phyloP scores from a whole-genome alignment of 2,329 filamentous ascomycete genomes.

The Scytalidium sp. region DNA sequence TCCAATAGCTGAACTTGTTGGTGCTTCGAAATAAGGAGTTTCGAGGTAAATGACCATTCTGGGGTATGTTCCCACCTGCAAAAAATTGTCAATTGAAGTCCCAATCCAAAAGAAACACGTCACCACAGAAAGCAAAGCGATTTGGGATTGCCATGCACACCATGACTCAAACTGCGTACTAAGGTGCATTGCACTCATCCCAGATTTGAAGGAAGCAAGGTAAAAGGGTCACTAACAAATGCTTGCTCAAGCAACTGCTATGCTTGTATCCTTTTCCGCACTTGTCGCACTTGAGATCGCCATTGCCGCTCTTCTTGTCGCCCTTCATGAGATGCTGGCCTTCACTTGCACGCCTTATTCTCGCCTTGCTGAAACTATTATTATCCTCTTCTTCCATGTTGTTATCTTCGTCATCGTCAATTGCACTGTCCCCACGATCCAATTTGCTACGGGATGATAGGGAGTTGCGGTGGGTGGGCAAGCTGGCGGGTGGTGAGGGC shows the following conservation, averaged over 20 bases:
- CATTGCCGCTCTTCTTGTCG: conserved; percentile 71
- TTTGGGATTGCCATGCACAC: no score
- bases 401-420: conserved; percentile 65
- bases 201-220: conserved; percentile 24
- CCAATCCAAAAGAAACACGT: conserved; percentile 7
- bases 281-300: conserved; percentile 92
- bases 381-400: conserved; percentile 54
- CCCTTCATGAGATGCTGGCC: conserved; percentile 81
- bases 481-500: conserved; percentile 64
- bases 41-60: conserved; percentile 95
- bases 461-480: conserved; percentile 53
- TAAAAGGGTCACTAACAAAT: conserved; percentile 87
- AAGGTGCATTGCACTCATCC: not conserved
- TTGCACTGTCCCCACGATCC: conserved; percentile 56
- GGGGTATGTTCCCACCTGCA: conserved; percentile 98
- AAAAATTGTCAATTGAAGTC: conserved; percentile 30
- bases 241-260: conserved; percentile 99
- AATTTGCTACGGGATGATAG: conserved; percentile 46
- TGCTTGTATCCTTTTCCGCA: conserved; percentile 99
- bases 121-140: conserved; percentile 16
- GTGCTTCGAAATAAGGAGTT: conserved; percentile 97
- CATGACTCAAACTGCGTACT: not conserved
- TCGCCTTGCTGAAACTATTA: conserved; percentile 39
- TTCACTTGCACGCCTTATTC: conserved; percentile 71
- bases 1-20: conserved; percentile 98